Evolutionary conservation across 148 eudicot genomes (phyloP).

Genomic region (Fagopyrum esculentum): DNA sequence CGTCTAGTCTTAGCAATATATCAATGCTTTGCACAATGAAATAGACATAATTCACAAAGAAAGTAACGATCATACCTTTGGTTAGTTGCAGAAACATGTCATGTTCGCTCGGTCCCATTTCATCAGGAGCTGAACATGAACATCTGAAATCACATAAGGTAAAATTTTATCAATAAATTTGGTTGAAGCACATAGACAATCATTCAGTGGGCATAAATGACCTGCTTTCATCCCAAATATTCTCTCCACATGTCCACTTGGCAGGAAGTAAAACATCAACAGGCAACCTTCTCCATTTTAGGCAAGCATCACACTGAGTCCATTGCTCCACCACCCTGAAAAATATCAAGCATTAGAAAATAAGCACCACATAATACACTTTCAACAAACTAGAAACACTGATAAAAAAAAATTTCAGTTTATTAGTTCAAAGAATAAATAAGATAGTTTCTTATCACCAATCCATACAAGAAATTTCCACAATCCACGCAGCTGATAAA

Average conservation of each 20-base stretch:
- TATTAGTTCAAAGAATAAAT: background rate
- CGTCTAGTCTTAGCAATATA: background rate
- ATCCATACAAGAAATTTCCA: too few species aligned
- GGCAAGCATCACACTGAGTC: slow-evolving; percentile 67
- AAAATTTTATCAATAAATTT: background rate
- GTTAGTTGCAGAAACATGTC: slow-evolving; percentile 35
- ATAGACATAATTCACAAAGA: background rate
- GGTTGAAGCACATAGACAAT: background rate
- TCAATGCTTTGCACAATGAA: background rate
- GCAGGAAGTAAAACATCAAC: slow-evolving; percentile 61
- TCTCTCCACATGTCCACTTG: slow-evolving; percentile 63
- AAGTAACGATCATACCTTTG: slow-evolving; percentile 37
- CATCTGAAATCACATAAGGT: slow-evolving; percentile 33
- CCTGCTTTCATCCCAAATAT: slow-evolving; percentile 66
- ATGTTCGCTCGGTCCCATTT: slow-evolving; percentile 44
- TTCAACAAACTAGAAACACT: background rate
- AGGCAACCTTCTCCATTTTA: slow-evolving; percentile 73
- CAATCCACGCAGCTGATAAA: too few species aligned
- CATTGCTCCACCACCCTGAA: slow-evolving; percentile 65
- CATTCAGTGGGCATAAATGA: slow-evolving; percentile 12
- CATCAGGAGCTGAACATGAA: slow-evolving; percentile 60
- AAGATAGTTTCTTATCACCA: too few species aligned
- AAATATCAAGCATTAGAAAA: slow-evolving; percentile 3
- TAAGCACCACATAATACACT: slow-evolving; percentile 5
- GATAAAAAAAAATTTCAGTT: background rate